Evolutionary conservation across 2,329 filamentous ascomycete species (phyloP).

Genomic region (Daldinia sp.): DNA sequence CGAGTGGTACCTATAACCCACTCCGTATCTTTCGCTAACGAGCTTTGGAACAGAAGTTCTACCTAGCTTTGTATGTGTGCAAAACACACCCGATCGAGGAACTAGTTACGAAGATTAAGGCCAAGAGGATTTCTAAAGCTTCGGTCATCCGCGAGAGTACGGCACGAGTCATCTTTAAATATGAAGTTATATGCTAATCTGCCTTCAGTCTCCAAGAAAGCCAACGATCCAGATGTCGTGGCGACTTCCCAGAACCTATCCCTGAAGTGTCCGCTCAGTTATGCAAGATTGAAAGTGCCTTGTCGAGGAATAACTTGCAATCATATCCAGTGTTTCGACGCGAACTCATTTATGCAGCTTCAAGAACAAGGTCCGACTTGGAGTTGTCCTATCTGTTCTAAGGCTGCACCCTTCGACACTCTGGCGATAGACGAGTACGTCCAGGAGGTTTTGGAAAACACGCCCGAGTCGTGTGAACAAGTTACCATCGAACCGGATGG

Average conservation of each 20-base stretch:
- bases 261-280: slow-evolving; percentile 91
- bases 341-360: slow-evolving; percentile 88
- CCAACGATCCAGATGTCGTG: slow-evolving; percentile 88
- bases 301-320: slow-evolving; percentile 83
- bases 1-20: slow-evolving; percentile 35
- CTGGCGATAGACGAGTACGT: slow-evolving; percentile 92
- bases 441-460: slow-evolving; percentile 83
- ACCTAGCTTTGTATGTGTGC: slow-evolving; percentile 80
- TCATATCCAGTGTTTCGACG: slow-evolving; percentile 96
- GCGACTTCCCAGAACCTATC: slow-evolving; percentile 90
- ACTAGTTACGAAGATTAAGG: slow-evolving; percentile 74
- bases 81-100: slow-evolving; percentile 77
- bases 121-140: slow-evolving; percentile 81
- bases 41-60: slow-evolving; percentile 71
- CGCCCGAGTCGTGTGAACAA: slow-evolving; percentile 78
- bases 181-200: slow-evolving; percentile 41
- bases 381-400: slow-evolving; percentile 95
- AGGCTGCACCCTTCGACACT: slow-evolving; percentile 81
- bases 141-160: slow-evolving; percentile 87
- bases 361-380: slow-evolving; percentile 97
- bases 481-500: slow-evolving; percentile 92
- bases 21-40: slow-evolving; percentile 37
- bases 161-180: slow-evolving; percentile 46
- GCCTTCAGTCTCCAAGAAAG: slow-evolving; percentile 77
- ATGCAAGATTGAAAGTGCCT: slow-evolving; percentile 81